These are phyloP conservation scores for Talaromyces adpressus DNA, from an alignment of 495 filamentous ascomycete species.

Conservation along the genomic window DNA sequence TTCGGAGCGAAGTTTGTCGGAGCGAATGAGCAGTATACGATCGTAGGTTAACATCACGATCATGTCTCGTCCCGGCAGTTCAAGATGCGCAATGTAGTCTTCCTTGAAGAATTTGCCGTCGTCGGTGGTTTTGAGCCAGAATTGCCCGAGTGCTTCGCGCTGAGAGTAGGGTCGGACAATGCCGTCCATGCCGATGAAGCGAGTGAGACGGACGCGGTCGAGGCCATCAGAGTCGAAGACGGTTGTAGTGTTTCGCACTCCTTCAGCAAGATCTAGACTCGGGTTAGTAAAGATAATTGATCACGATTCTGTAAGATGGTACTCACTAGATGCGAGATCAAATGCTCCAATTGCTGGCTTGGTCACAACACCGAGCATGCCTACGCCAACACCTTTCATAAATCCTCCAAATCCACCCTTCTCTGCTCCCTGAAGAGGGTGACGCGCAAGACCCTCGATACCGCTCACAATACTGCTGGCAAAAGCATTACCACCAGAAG, in stretches of 20 bases:
- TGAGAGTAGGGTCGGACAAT: conserved; percentile 94
- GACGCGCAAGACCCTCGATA: conserved; percentile 84
- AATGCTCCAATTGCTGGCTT: conserved; percentile 97
- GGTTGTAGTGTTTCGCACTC: conserved; percentile 96
- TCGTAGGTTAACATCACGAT: conserved; percentile 92
- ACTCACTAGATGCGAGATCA: conserved; percentile 78
- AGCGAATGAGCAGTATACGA: conserved; percentile 83
- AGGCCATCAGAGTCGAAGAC: conserved; percentile 93
- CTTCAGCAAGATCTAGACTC: conserved; percentile 70
- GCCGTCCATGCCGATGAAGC: conserved; percentile 86
- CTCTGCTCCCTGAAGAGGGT: conserved; percentile 92
- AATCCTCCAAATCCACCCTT: conserved; percentile 90
- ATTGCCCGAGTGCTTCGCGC: conserved; percentile 92
- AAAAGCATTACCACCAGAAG: conserved; percentile 90
- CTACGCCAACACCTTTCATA: conserved; percentile 96
- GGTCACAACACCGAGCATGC: conserved; percentile 82
- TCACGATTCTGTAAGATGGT: not conserved
- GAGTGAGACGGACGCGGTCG: conserved; percentile 84
- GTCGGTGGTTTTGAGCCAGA: conserved; percentile 97
- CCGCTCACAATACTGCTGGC: conserved; percentile 87
- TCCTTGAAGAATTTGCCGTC: conserved; percentile 97
- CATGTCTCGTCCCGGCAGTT: conserved; percentile 83
- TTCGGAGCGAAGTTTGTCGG: conserved; percentile 74
- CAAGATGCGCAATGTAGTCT: conserved; percentile 92
- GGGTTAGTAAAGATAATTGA: conserved; percentile 15